Evolutionary conservation across 768 basidiomycete species (phyloP), one percentile per base, ranked within the genome.

Genomic region (Myochromella boudieri): DNA sequence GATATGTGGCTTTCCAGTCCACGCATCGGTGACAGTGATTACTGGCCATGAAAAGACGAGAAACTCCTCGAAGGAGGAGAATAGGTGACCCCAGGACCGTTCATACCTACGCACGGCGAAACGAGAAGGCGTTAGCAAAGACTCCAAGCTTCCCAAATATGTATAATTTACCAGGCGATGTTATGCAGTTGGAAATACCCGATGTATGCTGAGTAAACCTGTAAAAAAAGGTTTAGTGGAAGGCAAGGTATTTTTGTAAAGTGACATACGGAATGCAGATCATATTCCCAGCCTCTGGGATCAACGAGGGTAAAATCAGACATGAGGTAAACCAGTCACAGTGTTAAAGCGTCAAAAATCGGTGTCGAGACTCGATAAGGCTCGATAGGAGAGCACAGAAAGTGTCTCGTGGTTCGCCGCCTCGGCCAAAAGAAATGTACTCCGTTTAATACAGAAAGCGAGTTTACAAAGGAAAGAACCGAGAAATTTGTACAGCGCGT

Each of bases 1-100:
- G 44, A 92, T 84, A 62, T 91, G 89, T 0, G 87, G 80, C 51
- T 76, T 75, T 14, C 86, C 84, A 1, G 90, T 87, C 61, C 73
- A 76, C 33, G 72, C 60, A 60, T 91, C 87, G 27, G 90, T 91
- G 34, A 88, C 78, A 1, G 82, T 82, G 51, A 92, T 84, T 14
- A 79, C 81, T 4, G 90, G 90, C 90, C 89, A 92, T 31, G 85
- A 87, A 62, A 91, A 91, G 10, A 78, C 72, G 27, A 92, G 72
- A 63, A 92, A 92, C 22, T 79, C 81, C 38, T 87, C 85, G 59
- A 91, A 91, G 0, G 85, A 78, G 38, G 82, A 78, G 66, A 92
- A 92, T 27, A 85, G 70, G 39, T 82, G 79, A 3, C 86, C 85
- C 90, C 89, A 92, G 21, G 85, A 77, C 44, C 82, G 77, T 44